Percentiles rank a stretch among this genome's conserved stretches.
Evolutionary conservation across 2,329 filamentous ascomycete genomes (phyloP).

Genomic region (Diaporthe vaccinii): DNA sequence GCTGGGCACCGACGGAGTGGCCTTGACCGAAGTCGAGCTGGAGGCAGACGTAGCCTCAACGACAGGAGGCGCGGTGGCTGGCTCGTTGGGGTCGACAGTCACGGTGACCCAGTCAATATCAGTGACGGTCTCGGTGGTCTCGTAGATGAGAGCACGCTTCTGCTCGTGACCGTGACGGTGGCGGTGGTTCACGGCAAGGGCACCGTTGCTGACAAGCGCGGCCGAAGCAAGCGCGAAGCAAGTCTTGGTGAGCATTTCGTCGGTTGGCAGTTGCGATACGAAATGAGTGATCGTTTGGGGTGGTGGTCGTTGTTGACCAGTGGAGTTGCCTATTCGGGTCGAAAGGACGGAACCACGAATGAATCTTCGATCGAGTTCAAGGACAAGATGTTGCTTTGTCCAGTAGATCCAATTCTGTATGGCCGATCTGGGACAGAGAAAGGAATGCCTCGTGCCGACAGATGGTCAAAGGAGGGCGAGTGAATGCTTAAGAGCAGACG

Average conservation of each 20-base stretch:
- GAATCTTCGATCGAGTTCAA: neutral
- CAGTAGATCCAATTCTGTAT: neutral
- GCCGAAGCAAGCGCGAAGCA: slow-evolving; percentile 58
- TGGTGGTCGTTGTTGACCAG: neutral
- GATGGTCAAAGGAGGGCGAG: slow-evolving; percentile 34
- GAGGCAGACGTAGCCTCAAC: slow-evolving; percentile 43
- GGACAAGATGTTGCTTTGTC: slow-evolving; percentile 30
- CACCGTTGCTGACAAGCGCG: slow-evolving; percentile 57
- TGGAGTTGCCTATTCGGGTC: slow-evolving; percentile 23
- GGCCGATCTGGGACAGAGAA: slow-evolving; percentile 20
- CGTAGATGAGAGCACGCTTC: slow-evolving; percentile 51
- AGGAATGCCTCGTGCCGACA: slow-evolving; percentile 37
- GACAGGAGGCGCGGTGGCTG: slow-evolving; percentile 27
- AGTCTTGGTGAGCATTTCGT: slow-evolving; percentile 59
- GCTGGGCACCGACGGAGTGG: slow-evolving; percentile 9
- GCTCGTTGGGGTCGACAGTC: slow-evolving; percentile 53
- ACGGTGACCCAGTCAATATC: slow-evolving; percentile 58
- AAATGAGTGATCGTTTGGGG: neutral
- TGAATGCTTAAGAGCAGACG: slow-evolving; percentile 21
- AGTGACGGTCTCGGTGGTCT: slow-evolving; percentile 51
- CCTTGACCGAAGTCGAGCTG: slow-evolving; percentile 18
- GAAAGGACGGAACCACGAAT: slow-evolving; percentile 3
- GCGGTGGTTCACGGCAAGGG: slow-evolving; percentile 58
- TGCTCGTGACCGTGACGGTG: slow-evolving; percentile 55
- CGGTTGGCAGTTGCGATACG: slow-evolving; percentile 22